These are phyloP conservation scores for Polysphondylium violaceum DNA, from an alignment of 78 protist species.

Conservation along the genomic window DNA sequence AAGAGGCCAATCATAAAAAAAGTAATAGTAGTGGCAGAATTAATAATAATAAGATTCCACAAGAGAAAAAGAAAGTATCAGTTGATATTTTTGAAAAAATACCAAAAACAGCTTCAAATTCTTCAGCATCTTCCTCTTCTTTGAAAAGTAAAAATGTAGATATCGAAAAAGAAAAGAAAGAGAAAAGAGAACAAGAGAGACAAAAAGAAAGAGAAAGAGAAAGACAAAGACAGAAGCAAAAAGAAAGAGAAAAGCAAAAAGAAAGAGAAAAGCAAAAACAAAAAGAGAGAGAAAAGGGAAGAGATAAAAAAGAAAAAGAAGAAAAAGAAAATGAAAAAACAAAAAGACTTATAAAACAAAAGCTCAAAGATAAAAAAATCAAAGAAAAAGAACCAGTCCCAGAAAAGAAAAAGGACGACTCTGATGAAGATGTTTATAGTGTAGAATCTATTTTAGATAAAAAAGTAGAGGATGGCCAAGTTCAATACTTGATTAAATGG, in stretches of 20 bases:
- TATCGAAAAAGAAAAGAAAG: background rate
- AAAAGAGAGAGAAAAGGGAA: background rate
- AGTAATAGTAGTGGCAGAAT: background rate
- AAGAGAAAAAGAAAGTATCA: background rate
- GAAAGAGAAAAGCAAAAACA: background rate
- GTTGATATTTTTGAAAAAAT: too few relatives aligned
- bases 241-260: background rate
- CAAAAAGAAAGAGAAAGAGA: background rate
- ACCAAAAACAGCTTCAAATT: too few relatives aligned
- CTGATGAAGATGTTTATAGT: background rate
- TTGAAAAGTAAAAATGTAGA: too few relatives aligned
- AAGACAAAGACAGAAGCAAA: background rate
- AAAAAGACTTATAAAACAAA: too few relatives aligned
- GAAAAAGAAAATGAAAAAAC: background rate
- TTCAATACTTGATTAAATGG: conserved; percentile 56
- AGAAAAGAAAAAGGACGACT: too few relatives aligned
- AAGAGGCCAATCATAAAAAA: background rate
- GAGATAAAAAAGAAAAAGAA: background rate
- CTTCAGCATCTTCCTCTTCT: too few relatives aligned
- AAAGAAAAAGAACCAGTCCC: background rate
- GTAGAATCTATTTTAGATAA: conserved; percentile 34
- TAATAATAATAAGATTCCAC: background rate
- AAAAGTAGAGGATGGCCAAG: background rate
- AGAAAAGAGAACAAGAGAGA: background rate
- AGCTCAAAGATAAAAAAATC: too few relatives aligned